Conservation (phyloP, 345 rosid genomes). For the Camelina laxa region DNA sequence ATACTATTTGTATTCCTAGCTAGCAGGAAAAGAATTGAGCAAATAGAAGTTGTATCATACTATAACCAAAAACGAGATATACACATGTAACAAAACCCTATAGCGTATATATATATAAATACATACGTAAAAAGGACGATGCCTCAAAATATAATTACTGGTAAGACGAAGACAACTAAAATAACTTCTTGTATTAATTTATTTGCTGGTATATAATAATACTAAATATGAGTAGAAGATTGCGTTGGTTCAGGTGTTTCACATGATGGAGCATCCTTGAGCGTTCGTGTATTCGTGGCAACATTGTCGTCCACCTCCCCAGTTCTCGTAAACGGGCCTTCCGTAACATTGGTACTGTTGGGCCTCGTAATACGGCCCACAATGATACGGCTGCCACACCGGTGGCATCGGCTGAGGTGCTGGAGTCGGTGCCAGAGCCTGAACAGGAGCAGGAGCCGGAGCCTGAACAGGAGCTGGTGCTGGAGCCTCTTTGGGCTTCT, state of each 20-base stretch:
- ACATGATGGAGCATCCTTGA: conserved; percentile 55
- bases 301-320: conserved; percentile 48
- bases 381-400: conserved; percentile 21
- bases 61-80: too few species aligned
- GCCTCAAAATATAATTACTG: neutral
- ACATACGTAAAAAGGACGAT: neutral
- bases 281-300: conserved; percentile 45
- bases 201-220: neutral
- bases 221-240: neutral
- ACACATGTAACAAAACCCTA: too few species aligned
- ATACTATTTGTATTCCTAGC: too few species aligned
- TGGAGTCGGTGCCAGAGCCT: neutral
- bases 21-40: too few species aligned
- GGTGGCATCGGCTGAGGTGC: conserved; percentile 5
- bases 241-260: conserved; percentile 16
- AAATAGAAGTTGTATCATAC: too few species aligned
- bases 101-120: too few species aligned
- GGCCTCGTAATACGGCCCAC: conserved; percentile 47
- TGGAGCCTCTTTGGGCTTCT: neutral
- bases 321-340: conserved; percentile 58
- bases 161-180: neutral
- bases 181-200: neutral
- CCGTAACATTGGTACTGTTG: conserved; percentile 41
- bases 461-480: neutral
- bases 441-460: neutral